Conservation (phyloP, 345 rosid genomes). For the Microcos paniculata region DNA sequence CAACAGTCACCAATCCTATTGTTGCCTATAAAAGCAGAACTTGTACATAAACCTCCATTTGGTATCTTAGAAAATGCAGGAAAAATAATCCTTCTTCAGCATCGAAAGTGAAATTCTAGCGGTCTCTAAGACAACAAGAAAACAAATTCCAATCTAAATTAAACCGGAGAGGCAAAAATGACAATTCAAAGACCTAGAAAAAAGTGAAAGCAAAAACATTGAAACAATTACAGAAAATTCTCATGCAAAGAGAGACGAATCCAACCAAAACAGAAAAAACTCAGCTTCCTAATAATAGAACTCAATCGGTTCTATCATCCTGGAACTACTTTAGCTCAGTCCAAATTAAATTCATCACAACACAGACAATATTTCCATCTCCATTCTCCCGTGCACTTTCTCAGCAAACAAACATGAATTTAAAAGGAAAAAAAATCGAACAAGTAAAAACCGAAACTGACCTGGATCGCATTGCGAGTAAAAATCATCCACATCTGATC, state of each 20-base stretch:
- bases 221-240: background rate
- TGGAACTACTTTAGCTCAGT: background rate
- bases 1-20: background rate
- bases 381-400: background rate
- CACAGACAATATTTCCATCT: background rate
- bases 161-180: background rate
- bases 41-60: background rate
- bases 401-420: constrained; percentile 14
- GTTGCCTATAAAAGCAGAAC: background rate
- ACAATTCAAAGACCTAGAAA: background rate
- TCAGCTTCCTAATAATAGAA: background rate
- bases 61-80: background rate
- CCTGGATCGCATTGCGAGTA: constrained; percentile 99
- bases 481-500: constrained; percentile 87
- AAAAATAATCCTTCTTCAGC: background rate
- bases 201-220: background rate
- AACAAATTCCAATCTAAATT: background rate
- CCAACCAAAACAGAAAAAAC: background rate
- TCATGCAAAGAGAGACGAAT: background rate
- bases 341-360: background rate
- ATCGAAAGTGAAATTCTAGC: background rate
- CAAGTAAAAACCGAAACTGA: constrained; percentile 22
- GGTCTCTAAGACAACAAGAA: background rate
- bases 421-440: background rate
- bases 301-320: background rate